phyloP scores from a whole-genome alignment of 164 flowering plant genomes.

The Liriodendron chinense region DNA sequence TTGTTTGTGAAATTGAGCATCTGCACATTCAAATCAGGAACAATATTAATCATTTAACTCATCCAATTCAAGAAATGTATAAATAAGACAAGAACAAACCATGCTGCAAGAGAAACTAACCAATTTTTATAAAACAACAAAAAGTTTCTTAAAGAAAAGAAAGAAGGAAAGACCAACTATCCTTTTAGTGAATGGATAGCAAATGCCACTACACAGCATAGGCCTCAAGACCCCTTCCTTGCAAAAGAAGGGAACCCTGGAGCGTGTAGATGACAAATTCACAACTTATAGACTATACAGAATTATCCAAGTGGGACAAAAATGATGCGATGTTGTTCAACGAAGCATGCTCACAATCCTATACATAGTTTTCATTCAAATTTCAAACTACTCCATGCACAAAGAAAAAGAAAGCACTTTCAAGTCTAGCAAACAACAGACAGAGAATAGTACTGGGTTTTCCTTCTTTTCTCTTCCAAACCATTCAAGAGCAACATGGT shows the following conservation, averaged over 20 bases:
- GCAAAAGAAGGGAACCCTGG: neutral
- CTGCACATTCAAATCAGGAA: constrained; percentile 31
- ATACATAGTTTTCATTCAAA: neutral
- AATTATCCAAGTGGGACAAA: neutral
- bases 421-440: neutral
- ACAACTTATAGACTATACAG: neutral
- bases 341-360: neutral
- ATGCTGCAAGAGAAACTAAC: neutral
- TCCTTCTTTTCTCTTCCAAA: neutral
- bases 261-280: neutral
- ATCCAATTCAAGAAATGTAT: neutral
- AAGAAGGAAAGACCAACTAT: neutral
- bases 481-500: neutral
- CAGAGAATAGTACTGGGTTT: neutral
- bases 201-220: neutral
- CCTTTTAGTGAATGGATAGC: neutral
- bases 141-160: neutral
- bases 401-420: neutral
- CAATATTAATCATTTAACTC: neutral
- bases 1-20: constrained; percentile 76
- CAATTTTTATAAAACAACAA: neutral
- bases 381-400: neutral
- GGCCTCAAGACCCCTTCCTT: neutral
- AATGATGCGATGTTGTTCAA: neutral
- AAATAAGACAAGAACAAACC: neutral